These are phyloP conservation scores for Penicillium paradoxum DNA, from an alignment of 495 filamentous ascomycete species.

Conservation along the genomic window DNA sequence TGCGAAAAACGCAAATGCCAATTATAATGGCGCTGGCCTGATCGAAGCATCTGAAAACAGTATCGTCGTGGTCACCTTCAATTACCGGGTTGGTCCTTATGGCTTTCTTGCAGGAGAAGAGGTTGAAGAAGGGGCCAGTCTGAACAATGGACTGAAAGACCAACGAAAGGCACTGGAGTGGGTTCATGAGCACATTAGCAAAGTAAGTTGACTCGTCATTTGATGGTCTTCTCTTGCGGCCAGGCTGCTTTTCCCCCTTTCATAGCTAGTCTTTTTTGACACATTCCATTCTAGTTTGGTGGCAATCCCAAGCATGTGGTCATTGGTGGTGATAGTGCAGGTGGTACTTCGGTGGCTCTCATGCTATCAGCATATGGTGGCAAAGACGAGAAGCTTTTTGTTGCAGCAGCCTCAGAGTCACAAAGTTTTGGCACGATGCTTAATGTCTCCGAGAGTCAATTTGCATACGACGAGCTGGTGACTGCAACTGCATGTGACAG, in stretches of 20 bases:
- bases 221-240: background rate
- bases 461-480: conserved; percentile 60
- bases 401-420: conserved; percentile 59
- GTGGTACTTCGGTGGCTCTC: conserved; percentile 60
- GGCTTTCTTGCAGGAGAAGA: conserved; percentile 66
- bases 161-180: conserved; percentile 63
- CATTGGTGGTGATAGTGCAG: conserved; percentile 68
- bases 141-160: conserved; percentile 71
- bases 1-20: conserved; percentile 55
- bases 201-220: conserved; percentile 28
- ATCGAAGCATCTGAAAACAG: conserved; percentile 53
- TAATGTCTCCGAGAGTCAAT: conserved; percentile 57
- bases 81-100: conserved; percentile 71
- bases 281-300: conserved; percentile 50
- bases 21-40: conserved; percentile 60
- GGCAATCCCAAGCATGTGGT: conserved; percentile 68
- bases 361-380: conserved; percentile 62
- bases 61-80: conserved; percentile 70
- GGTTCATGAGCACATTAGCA: conserved; percentile 60
- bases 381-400: conserved; percentile 52
- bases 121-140: conserved; percentile 46
- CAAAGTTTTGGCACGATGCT: conserved; percentile 60
- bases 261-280: background rate
- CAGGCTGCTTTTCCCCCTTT: background rate
- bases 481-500: conserved; percentile 49